phyloP scores from a whole-genome alignment of 495 filamentous ascomycete species.

The Wilcoxina mikolae region DNA sequence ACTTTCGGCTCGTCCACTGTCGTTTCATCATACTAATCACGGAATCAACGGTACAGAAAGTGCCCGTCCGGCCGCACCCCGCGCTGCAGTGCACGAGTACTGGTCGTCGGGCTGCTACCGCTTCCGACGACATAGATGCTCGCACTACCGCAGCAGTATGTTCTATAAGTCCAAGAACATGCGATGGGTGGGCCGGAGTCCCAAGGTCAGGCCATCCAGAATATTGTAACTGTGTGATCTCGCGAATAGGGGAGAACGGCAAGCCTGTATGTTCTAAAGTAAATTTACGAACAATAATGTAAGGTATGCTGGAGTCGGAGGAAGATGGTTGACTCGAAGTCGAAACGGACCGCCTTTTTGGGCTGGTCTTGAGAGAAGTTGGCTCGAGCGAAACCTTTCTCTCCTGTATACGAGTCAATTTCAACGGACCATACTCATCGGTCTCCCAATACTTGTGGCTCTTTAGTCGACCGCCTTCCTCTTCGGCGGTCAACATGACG shows the following conservation, averaged over 20 bases:
- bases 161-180: conserved; percentile 76
- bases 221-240: conserved; percentile 92
- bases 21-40: conserved; percentile 86
- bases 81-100: conserved; percentile 90
- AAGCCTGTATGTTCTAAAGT: conserved; percentile 58
- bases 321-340: conserved; percentile 22
- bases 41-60: conserved; percentile 91
- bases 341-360: conserved; percentile 33
- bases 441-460: conserved; percentile 84
- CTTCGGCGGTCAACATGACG: conserved; percentile 92
- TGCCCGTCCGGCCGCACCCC: conserved; percentile 86
- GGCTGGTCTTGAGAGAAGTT: conserved; percentile 26
- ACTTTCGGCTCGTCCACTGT: conserved; percentile 39
- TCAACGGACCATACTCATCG: conserved; percentile 65
- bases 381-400: conserved; percentile 62
- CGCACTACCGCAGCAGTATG: conserved; percentile 36
- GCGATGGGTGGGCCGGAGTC: conserved; percentile 70
- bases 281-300: conserved; percentile 76
- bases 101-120: conserved; percentile 40
- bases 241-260: conserved; percentile 74
- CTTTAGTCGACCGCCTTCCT: conserved; percentile 86
- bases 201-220: conserved; percentile 94
- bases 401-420: conserved; percentile 63
- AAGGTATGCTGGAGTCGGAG: conserved; percentile 43
- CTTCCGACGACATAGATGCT: conserved; percentile 29